Percentiles rank a stretch among this genome's conserved stretches.
These are phyloP conservation scores for Emergomyces africanus DNA, from an alignment of 2,329 filamentous ascomycete species.

Conservation along the genomic window DNA sequence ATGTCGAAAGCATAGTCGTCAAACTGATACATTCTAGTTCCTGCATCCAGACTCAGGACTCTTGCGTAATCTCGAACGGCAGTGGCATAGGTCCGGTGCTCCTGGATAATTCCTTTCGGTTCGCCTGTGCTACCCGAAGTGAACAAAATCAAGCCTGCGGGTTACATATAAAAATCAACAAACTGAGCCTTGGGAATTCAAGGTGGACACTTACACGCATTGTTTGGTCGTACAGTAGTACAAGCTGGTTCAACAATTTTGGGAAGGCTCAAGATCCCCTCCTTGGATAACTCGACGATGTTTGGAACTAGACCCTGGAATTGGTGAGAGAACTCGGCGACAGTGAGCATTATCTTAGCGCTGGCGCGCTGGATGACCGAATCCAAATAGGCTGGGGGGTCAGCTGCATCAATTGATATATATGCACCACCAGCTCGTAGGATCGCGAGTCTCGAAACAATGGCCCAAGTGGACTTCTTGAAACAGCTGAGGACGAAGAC, in stretches of 20 bases:
- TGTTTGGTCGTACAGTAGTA: conserved; percentile 1
- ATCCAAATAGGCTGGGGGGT: background rate
- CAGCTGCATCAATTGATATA: conserved; percentile 1
- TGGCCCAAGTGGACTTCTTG: conserved; percentile 8
- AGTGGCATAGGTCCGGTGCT: conserved; percentile 3
- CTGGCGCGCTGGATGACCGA: background rate
- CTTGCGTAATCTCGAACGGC: background rate
- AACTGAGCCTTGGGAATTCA: background rate
- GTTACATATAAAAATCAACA: conserved; percentile 1
- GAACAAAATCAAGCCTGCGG: conserved; percentile 1
- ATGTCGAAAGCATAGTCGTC: conserved; percentile 31
- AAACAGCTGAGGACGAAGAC: conserved; percentile 5
- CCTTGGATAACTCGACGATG: conserved; percentile 1
- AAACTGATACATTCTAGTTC: conserved; percentile 3
- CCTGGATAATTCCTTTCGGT: conserved; percentile 3
- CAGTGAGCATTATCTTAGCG: background rate
- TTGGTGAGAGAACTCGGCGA: background rate
- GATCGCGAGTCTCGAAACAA: background rate
- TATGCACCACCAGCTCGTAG: conserved; percentile 1
- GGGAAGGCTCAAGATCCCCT: background rate
- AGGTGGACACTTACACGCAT: background rate
- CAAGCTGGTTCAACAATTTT: background rate
- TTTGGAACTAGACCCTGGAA: background rate
- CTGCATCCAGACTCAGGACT: background rate
- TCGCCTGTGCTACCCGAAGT: conserved; percentile 2